Evolutionary conservation across 371 early-diverging fungal genomes (phyloP).

Genomic region (Quaeritorhiza haematococci): DNA sequence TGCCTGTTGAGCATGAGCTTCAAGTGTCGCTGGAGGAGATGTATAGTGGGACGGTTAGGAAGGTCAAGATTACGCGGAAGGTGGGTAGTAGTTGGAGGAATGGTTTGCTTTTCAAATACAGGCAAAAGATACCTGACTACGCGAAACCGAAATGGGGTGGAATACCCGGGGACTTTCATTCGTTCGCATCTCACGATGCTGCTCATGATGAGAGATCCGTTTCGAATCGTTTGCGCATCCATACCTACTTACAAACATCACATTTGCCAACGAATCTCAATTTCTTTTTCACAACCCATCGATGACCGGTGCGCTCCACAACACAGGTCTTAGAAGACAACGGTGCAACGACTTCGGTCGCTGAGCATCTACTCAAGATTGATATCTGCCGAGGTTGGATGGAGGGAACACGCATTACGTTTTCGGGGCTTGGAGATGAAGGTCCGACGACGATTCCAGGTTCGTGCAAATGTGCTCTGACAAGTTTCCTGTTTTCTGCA

Average conservation of each 20-base stretch:
- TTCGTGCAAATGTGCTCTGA: conserved; percentile 1
- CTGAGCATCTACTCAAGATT: conserved; percentile 39
- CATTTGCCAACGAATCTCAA: neutral
- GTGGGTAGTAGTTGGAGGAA: conserved; percentile 16
- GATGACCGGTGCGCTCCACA: neutral
- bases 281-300: neutral
- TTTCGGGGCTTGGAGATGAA: conserved; percentile 52
- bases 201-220: too few relatives aligned
- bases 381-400: conserved; percentile 47
- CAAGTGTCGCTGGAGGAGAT: conserved; percentile 48
- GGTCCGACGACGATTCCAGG: conserved; percentile 45
- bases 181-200: too few relatives aligned
- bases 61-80: conserved; percentile 41
- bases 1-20: conserved; percentile 32
- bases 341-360: conserved; percentile 27
- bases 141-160: too few relatives aligned
- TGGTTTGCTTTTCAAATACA: too few relatives aligned
- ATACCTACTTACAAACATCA: neutral
- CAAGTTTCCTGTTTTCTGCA: neutral
- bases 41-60: conserved; percentile 46
- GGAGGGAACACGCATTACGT: conserved; percentile 48
- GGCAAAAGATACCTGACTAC: too few relatives aligned
- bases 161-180: too few relatives aligned
- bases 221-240: too few relatives aligned
- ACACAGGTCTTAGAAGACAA: conserved; percentile 33